Conservation (phyloP, 139 green algal genomes). For the Desmodesmus armatus region DNA sequence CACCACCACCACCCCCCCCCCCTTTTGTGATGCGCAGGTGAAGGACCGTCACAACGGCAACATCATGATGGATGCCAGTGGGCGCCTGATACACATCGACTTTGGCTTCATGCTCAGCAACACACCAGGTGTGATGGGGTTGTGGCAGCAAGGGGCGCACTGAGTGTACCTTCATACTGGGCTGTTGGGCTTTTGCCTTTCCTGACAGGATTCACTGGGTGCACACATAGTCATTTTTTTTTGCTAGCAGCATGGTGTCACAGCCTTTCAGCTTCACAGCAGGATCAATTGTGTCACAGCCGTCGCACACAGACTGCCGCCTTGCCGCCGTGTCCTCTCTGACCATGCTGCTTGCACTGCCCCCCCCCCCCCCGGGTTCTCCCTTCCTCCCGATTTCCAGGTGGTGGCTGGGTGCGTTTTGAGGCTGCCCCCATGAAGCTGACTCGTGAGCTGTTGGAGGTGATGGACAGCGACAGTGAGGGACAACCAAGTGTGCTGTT, state of each 20-base stretch:
- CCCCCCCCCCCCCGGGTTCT: background rate
- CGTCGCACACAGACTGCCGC: background rate
- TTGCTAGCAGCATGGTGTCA: no score
- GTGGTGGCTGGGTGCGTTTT: slow-evolving; percentile 87
- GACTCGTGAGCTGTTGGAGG: slow-evolving; percentile 96
- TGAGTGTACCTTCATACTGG: no score
- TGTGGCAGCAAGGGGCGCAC: no score
- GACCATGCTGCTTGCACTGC: background rate
- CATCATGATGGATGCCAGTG: slow-evolving; percentile 84
- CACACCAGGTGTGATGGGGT: slow-evolving; percentile 55
- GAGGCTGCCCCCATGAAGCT: slow-evolving; percentile 94
- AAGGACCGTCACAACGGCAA: slow-evolving; percentile 98
- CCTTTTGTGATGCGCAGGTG: no score
- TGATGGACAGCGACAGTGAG: slow-evolving; percentile 95
- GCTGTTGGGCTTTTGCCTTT: no score
- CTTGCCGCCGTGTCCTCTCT: background rate
- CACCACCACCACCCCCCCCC: no score
- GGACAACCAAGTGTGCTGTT: slow-evolving; percentile 89
- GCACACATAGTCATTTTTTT: no score
- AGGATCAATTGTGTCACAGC: background rate
- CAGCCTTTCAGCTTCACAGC: no score
- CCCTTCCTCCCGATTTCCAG: slow-evolving; percentile 44
- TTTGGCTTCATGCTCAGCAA: slow-evolving; percentile 99
- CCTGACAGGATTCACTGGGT: no score
- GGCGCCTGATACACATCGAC: slow-evolving; percentile 98